A percentile compares a stretch with the other conserved stretches of the same genome.
These are phyloP conservation scores for Tulasnella sp. DNA, from an alignment of 768 basidiomycete genomes.

Conservation along the genomic window DNA sequence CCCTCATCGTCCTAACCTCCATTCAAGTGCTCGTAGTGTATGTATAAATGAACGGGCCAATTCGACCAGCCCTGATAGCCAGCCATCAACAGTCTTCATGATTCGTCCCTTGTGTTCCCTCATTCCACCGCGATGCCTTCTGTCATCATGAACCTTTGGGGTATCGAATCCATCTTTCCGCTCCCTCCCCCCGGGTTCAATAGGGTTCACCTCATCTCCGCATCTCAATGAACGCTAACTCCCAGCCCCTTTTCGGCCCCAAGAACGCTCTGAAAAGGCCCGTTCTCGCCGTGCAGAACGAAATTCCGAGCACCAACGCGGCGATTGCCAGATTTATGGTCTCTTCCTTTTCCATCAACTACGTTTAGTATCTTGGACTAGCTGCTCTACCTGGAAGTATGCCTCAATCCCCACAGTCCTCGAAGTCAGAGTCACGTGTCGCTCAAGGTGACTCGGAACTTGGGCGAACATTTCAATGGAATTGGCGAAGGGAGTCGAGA, in stretches of 20 bases:
- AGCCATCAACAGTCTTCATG: background rate
- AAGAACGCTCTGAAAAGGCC: background rate
- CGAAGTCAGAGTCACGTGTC: background rate
- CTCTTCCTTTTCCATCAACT: background rate
- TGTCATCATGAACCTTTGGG: conserved; percentile 36
- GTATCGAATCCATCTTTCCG: conserved; percentile 48
- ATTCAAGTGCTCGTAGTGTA: background rate
- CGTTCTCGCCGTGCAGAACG: background rate
- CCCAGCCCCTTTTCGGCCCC: conserved; percentile 51
- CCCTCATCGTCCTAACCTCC: background rate
- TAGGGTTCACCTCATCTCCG: conserved; percentile 55
- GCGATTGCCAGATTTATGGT: background rate
- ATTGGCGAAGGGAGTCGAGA: background rate
- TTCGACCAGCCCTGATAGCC: background rate
- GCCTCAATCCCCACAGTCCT: background rate
- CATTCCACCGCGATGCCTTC: background rate
- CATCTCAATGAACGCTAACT: conserved; percentile 63
- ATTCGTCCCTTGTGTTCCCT: background rate
- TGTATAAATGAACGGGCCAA: background rate
- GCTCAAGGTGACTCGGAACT: background rate
- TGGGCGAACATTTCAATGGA: background rate
- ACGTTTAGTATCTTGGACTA: background rate
- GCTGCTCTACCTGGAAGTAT: background rate
- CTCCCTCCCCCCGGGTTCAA: conserved; percentile 94
- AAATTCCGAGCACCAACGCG: background rate